These are phyloP conservation scores for Gremmenia infestans DNA, from an alignment of 2,329 filamentous ascomycete genomes.

Conservation along the genomic window DNA sequence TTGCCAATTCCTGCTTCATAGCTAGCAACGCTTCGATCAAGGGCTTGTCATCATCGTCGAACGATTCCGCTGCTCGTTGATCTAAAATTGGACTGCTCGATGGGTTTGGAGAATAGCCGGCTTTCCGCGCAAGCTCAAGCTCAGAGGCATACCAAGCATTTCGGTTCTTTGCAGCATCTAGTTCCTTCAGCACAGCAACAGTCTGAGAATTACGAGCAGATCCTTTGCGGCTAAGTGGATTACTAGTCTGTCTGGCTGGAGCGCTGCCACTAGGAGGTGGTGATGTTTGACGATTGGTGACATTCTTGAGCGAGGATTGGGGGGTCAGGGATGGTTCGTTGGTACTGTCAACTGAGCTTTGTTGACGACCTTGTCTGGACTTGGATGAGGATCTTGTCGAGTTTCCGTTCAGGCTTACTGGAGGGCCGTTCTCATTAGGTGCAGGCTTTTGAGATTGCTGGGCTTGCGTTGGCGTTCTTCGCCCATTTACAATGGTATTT, in stretches of 20 bases:
- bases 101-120: slow-evolving; percentile 73
- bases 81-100: slow-evolving; percentile 71
- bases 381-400: slow-evolving; percentile 39
- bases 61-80: slow-evolving; percentile 68
- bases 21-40: slow-evolving; percentile 86
- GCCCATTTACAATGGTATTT: slow-evolving; percentile 57
- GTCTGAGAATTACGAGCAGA: slow-evolving; percentile 53
- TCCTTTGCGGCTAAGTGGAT: slow-evolving; percentile 56
- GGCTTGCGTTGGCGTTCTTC: slow-evolving; percentile 56
- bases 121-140: slow-evolving; percentile 82
- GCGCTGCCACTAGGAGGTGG: slow-evolving; percentile 43
- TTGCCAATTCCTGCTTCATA: slow-evolving; percentile 84
- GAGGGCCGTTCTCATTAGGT: slow-evolving; percentile 22
- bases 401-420: slow-evolving; percentile 18
- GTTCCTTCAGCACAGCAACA: slow-evolving; percentile 75
- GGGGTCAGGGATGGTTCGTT: slow-evolving; percentile 40
- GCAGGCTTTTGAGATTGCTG: slow-evolving; percentile 34
- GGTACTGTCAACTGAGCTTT: slow-evolving; percentile 64
- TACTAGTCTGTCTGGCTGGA: slow-evolving; percentile 51
- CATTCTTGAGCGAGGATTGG: slow-evolving; percentile 40
- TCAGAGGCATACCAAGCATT: slow-evolving; percentile 98
- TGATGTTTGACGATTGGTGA: slow-evolving; percentile 45
- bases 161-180: slow-evolving; percentile 76
- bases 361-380: slow-evolving; percentile 52
- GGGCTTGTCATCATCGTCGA: slow-evolving; percentile 88